Evolutionary conservation across 441 rosid species (phyloP).

Genomic region (Pelargonium citronellum): DNA sequence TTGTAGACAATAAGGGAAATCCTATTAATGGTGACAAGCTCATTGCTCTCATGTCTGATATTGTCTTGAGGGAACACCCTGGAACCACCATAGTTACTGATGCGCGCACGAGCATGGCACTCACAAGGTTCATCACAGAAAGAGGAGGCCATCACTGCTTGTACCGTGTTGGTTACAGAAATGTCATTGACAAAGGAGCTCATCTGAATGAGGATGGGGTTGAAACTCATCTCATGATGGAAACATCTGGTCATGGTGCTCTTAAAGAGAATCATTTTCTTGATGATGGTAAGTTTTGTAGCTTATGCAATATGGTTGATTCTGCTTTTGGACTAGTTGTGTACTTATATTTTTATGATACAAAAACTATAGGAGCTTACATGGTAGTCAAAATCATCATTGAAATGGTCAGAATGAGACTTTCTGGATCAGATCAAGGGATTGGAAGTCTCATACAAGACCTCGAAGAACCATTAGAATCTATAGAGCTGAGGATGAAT

Average conservation of each 20-base stretch:
- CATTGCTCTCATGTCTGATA: slow-evolving; percentile 78
- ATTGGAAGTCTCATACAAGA: slow-evolving; percentile 65
- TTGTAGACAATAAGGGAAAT: slow-evolving; percentile 69
- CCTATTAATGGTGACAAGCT: slow-evolving; percentile 86
- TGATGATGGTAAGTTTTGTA: slow-evolving; percentile 54
- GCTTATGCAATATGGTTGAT: neutral
- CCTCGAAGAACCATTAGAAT: slow-evolving; percentile 66
- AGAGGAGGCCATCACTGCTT: slow-evolving; percentile 81
- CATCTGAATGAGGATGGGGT: slow-evolving; percentile 64
- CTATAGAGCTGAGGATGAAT: slow-evolving; percentile 62
- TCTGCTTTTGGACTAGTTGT: too few relatives aligned
- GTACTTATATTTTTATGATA: too few relatives aligned
- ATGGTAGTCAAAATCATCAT: slow-evolving; percentile 84
- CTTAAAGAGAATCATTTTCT: slow-evolving; percentile 80
- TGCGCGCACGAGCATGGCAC: slow-evolving; percentile 79
- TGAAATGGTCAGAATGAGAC: slow-evolving; percentile 77
- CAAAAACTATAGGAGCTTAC: slow-evolving; percentile 51
- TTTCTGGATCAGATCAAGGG: slow-evolving; percentile 51
- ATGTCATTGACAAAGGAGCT: slow-evolving; percentile 82
- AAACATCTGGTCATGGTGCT: slow-evolving; percentile 95
- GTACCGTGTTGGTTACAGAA: slow-evolving; percentile 85
- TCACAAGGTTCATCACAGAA: slow-evolving; percentile 54
- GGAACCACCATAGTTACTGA: slow-evolving; percentile 80
- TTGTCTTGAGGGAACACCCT: slow-evolving; percentile 70
- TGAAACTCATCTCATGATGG: slow-evolving; percentile 91